phyloP scores from a whole-genome alignment of 192 early-diverging fungal genomes.

The Geranomyces variabilis region DNA sequence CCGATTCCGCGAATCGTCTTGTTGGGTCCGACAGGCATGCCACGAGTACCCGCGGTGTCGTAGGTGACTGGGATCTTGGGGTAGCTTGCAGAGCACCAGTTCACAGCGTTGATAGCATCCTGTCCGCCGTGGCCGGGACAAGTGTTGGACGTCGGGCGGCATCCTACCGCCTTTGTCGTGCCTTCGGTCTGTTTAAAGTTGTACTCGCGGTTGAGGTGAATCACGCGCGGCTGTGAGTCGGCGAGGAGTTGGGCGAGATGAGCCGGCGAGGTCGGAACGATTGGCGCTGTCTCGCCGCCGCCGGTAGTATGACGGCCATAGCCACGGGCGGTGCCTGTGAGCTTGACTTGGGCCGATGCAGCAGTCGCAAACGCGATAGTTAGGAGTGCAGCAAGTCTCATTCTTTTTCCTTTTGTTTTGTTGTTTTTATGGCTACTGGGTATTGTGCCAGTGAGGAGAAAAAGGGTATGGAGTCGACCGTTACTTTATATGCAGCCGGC shows the following conservation, averaged over 20 bases:
- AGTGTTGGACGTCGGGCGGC: not conserved
- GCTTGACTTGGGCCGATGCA: not conserved
- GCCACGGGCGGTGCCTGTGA: constrained; percentile 5
- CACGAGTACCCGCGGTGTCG: not conserved
- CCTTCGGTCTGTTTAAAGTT: not conserved
- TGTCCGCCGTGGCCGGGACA: constrained; percentile 8
- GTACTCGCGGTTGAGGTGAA: constrained; percentile 6
- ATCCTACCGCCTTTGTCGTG: not conserved
- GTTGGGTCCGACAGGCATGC: not conserved
- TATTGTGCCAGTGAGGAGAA: too few species aligned
- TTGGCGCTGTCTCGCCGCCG: constrained; percentile 2
- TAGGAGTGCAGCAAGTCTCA: too few species aligned
- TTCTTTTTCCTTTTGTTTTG: too few species aligned
- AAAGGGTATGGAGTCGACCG: too few species aligned
- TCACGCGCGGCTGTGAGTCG: not conserved
- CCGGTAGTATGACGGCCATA: not conserved
- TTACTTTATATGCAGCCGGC: too few species aligned
- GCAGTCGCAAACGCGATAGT: not conserved
- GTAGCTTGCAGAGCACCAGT: constrained; percentile 2
- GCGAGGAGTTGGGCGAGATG: not conserved
- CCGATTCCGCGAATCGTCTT: constrained; percentile 11
- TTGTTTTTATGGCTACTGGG: too few species aligned
- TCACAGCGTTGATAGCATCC: not conserved
- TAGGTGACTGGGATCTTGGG: constrained; percentile 1
- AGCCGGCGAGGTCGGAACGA: not conserved